These are phyloP conservation scores for Trichosanthes truncata DNA, from an alignment of 306 rosid genomes.

Conservation along the genomic window DNA sequence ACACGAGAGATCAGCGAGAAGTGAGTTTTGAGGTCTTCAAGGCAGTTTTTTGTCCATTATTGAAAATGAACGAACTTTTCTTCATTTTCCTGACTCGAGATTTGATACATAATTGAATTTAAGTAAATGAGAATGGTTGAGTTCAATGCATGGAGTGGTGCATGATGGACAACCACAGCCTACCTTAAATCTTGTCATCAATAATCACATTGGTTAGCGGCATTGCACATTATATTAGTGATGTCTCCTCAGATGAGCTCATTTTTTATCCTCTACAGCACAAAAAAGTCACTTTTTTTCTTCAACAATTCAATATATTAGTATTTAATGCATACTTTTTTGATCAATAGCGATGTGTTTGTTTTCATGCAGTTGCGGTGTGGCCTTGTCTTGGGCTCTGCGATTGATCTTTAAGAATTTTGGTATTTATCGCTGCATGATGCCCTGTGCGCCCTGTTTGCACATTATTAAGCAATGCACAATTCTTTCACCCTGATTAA, in stretches of 20 bases:
- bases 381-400: not conserved
- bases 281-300: not conserved
- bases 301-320: not conserved
- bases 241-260: not conserved
- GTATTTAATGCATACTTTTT: no score
- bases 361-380: not conserved
- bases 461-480: not conserved
- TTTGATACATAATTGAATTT: no score
- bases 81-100: no score
- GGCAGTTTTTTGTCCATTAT: not conserved
- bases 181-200: not conserved
- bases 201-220: not conserved
- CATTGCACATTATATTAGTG: not conserved
- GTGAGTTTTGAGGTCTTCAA: not conserved
- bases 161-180: not conserved
- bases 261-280: not conserved
- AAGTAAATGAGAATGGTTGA: not conserved
- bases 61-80: not conserved
- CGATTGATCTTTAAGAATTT: not conserved
- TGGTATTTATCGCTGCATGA: not conserved
- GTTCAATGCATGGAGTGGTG: not conserved
- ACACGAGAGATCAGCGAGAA: not conserved
- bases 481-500: not conserved
- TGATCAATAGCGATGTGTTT: not conserved
- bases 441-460: not conserved